Evolutionary conservation across 2,329 filamentous ascomycete genomes (phyloP).

Genomic region (Phaeosphaeria sp.): DNA sequence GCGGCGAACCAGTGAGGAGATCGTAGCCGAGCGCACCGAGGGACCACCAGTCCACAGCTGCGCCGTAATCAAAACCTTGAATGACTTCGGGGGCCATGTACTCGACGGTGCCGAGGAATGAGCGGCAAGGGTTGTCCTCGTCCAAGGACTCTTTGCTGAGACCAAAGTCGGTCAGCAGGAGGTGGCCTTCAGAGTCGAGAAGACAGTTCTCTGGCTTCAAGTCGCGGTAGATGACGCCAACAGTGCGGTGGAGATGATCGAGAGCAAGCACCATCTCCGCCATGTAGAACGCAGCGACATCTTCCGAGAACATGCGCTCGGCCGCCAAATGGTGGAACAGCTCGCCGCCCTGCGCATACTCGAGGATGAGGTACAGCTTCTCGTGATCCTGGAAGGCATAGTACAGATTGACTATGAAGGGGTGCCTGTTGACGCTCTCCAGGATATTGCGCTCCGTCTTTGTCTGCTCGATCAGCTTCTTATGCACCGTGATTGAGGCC

Average conservation of each 20-base stretch:
- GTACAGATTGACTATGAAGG: slow-evolving; percentile 96
- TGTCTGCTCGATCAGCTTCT: slow-evolving; percentile 94
- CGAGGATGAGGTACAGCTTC: slow-evolving; percentile 95
- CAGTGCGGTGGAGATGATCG: slow-evolving; percentile 87
- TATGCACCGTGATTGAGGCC: slow-evolving; percentile 91
- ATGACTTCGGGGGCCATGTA: slow-evolving; percentile 99
- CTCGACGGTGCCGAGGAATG: slow-evolving; percentile 91
- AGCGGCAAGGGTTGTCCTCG: slow-evolving; percentile 76
- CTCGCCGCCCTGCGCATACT: slow-evolving; percentile 97
- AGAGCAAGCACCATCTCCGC: slow-evolving; percentile 95
- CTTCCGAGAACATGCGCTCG: slow-evolving; percentile 93
- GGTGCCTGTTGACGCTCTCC: slow-evolving; percentile 94
- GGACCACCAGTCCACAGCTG: slow-evolving; percentile 98
- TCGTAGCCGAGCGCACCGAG: slow-evolving; percentile 92
- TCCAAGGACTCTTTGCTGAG: slow-evolving; percentile 92
- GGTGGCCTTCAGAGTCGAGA: slow-evolving; percentile 86
- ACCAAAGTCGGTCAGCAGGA: slow-evolving; percentile 95
- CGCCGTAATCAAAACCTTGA: slow-evolving; percentile 85
- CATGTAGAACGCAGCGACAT: slow-evolving; percentile 95
- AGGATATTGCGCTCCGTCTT: slow-evolving; percentile 95
- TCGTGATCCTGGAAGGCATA: slow-evolving; percentile 99
- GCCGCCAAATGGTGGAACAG: slow-evolving; percentile 93
- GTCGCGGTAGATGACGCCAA: slow-evolving; percentile 95
- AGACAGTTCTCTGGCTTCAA: slow-evolving; percentile 98
- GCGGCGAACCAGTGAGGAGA: slow-evolving; percentile 88